Base-by-base conservation (phyloP, 345 rosid species). In the Odontarrhena argentea region DNA sequence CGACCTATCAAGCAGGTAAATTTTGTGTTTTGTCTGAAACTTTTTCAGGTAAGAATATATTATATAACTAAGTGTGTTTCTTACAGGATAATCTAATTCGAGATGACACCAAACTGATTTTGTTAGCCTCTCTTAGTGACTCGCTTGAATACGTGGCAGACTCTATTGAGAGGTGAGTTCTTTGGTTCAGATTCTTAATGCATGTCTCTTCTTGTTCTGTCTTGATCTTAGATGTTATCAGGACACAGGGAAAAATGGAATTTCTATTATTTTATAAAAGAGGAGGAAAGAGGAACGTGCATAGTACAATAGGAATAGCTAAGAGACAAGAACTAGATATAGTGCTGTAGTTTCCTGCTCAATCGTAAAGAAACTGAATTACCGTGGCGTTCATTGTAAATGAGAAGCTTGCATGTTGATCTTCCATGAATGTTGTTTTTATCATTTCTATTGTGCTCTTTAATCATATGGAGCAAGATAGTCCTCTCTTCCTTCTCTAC, bases 141-240 rank as follows among this genome's bases (percentile, higher is more conserved):
- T 95, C 99, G 12, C 84, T 89, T 75, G 97, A 95, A 76, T 95
- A 85, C 71, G 87, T 89, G 67, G 99, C 97, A n/a, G 96, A 87
- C 62, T 95, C 99, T 55, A 91, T 95, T 68, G 92, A 91, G 81
- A 89, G 97, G 99, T 82, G 80, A 83, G 86, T 61, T 66, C 52
- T 6, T 48, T 15, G 55, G 43, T 57, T 53, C 63, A 44, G 44
- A 75, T 62, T 40, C 42, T 70, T 66, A 44, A 68, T 53, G 67
- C 55, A 42, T 24, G 76, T 40, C 42, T 45, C 48, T 35, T 60
- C 57, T 34, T 54, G 32, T 49, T 50, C 22, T 69, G 40, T 25
- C 34, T 22, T 35, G 42, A 57, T 73, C 70, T 36, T 37, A 64
- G 65, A 73, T 66, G 49, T 25, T 52, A 50, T 15, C 11, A 65